Percentiles rank a stretch among this genome's conserved stretches.
Evolutionary conservation across 2,329 filamentous ascomycete genomes (phyloP).

Genomic region (Neofusicoccum kwambonambiense): DNA sequence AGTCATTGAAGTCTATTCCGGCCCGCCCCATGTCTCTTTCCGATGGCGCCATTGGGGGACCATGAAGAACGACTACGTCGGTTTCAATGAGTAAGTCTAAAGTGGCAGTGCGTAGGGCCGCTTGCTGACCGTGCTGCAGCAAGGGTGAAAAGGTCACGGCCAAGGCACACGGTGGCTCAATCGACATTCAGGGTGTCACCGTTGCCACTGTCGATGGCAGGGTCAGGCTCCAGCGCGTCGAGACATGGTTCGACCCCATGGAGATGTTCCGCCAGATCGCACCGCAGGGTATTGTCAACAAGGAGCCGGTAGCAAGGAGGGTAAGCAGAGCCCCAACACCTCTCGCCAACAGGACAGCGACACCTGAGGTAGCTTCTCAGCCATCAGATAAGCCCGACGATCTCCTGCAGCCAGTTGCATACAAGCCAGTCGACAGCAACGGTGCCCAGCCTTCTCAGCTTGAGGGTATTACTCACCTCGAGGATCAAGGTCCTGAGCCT

Average conservation of each 20-base stretch:
- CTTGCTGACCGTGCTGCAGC: constrained; percentile 36
- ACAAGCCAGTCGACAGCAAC: not conserved
- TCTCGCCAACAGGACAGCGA: constrained; percentile 24
- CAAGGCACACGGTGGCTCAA: constrained; percentile 59
- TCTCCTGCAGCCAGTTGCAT: not conserved
- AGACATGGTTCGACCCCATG: constrained; percentile 66
- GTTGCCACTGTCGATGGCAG: constrained; percentile 62
- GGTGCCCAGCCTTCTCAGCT: not conserved
- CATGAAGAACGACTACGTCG: constrained; percentile 67
- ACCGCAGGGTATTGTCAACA: constrained; percentile 49
- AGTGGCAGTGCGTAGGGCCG: no score
- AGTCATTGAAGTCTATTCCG: constrained; percentile 66
- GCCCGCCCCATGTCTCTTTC: constrained; percentile 62
- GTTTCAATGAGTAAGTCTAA: constrained; percentile 59
- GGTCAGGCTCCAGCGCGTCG: constrained; percentile 57
- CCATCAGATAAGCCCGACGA: not conserved
- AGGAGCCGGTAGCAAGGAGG: constrained; percentile 38
- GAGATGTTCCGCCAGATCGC: constrained; percentile 67
- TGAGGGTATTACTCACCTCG: not conserved
- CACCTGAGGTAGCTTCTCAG: not conserved
- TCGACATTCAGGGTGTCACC: constrained; percentile 64
- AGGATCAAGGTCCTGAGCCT: not conserved
- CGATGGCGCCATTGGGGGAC: constrained; percentile 68
- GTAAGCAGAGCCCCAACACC: constrained; percentile 22
- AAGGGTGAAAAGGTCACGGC: constrained; percentile 62